Base-by-base conservation (phyloP, 1,284 basidiomycete genomes). In the Boletellus deceptivus region DNA sequence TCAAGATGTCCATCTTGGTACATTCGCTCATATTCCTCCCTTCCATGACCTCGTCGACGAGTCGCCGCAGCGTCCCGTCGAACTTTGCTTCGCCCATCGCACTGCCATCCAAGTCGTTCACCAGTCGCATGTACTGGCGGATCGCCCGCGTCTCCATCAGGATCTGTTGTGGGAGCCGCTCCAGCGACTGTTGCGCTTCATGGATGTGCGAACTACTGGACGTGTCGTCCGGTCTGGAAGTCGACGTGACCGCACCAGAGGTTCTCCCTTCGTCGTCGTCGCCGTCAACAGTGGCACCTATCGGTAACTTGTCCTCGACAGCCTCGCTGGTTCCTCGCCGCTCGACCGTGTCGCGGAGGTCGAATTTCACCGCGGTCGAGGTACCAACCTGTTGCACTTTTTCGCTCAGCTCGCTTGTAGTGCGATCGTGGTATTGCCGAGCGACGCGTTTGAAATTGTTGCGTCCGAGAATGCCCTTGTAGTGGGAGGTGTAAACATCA, bases 401-500 rank as follows among this genome's bases (percentile, higher is more conserved):
- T 43, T 55, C 54, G 16, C 40, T 53, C 35, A 59, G 11, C 48
- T 56, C 52, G 33, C 51, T 44, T 52, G 54, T 58, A 37, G 55
- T 49, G 29, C 59, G 63, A 53, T 63, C 49, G 57, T 65, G 72
- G 57, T 80, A 82, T 41, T 69, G 71, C 54, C 71, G 73, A 20
- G 82, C 72, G 2, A 75, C 75, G n/a, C 67, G 71, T 22, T 74
- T 72, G 56, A 84, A 79, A 2, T 72, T 63, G 13, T 69, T 69
- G 0, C 75, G 74, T 42, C 75, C 74, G 16, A 83, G 59, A 0
- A 74, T 75, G 4, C 61, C 71, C 59, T 82, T 78, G 64, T 84
- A 85, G 17, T 75, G 71, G 8, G 72, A 73, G 0, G 77, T 75
- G 52, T 80, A 84, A 1, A 77, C 82, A 56, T 90, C 88, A 11